Percentiles rank a stretch among this genome's conserved stretches.
Evolutionary conservation across 225 moss, liverwort and hornwort species (phyloP).

Genomic region (Physcomitrellopsis africana): DNA sequence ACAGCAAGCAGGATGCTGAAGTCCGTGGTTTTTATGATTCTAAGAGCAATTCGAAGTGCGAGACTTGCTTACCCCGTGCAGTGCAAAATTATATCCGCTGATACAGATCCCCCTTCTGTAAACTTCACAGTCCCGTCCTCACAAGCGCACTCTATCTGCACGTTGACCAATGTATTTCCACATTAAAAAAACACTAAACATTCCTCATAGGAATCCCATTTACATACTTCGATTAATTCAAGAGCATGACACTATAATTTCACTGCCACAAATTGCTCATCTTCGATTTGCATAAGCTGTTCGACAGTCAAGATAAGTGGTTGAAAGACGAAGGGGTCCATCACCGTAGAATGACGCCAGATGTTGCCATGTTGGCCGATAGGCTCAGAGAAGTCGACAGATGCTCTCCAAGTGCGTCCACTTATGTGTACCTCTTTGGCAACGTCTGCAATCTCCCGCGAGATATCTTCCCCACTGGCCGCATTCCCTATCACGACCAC

Average conservation of each 20-base stretch:
- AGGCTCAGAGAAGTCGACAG: slow-evolving; percentile 48
- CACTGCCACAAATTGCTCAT: no score
- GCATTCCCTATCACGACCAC: slow-evolving; percentile 83
- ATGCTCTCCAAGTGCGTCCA: slow-evolving; percentile 65
- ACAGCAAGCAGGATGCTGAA: no score
- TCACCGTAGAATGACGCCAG: slow-evolving; percentile 77
- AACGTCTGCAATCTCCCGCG: slow-evolving; percentile 59
- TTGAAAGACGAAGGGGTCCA: background rate
- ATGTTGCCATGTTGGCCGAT: slow-evolving; percentile 51
- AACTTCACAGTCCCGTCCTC: slow-evolving; percentile 78
- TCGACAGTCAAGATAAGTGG: background rate
- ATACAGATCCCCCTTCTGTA: slow-evolving; percentile 58
- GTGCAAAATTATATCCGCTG: slow-evolving; percentile 69
- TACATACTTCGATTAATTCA: slow-evolving; percentile 7
- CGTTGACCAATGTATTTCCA: background rate
- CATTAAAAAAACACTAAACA: background rate
- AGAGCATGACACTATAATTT: no score
- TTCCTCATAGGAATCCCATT: no score
- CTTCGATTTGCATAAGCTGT: background rate
- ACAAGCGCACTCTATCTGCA: slow-evolving; percentile 66
- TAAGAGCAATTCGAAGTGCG: background rate
- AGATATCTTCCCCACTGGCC: slow-evolving; percentile 77
- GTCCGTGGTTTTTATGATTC: background rate
- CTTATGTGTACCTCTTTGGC: slow-evolving; percentile 84
- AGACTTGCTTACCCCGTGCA: slow-evolving; percentile 79